Base-by-base conservation (phyloP, 306 rosid genomes). In the Pyrus bretschneideri region DNA sequence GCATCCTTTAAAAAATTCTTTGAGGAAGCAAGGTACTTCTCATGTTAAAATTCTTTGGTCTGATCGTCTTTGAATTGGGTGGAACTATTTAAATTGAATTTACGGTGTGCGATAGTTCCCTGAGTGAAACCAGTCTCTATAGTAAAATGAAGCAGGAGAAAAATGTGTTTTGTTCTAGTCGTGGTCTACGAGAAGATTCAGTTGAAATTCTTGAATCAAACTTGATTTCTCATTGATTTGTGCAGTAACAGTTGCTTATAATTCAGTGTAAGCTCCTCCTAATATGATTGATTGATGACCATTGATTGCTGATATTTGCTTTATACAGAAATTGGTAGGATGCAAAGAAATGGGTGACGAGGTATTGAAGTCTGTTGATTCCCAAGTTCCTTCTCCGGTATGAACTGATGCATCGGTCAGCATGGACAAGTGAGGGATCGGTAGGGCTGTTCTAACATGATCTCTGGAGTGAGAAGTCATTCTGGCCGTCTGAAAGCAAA, bases 271-370 rank as follows among this genome's bases (percentile, higher is more conserved):
- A 6, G 51, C 29, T 10, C 30, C 4, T 30, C 42, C 21, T 19
- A 11, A 62, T n/a, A 31, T 66, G 21, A 29, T 29, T 29, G 30
- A 29, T 29, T 29, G 30, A 29, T 29, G 30, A 33, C 5, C 5
- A 30, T n/a, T 60, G 65, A 25, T 38, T 11, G 57, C 67, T 46
- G 3, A 71, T 38, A 60, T 57, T 29, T 54, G 60, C 78, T 69
- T 55, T 55, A 46, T 83, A 80, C 96, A 93, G 98, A 89, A 91
- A 73, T 83, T 91, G 77, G 95, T 91, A 11, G 96, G 98, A 62
- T 93, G 98, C 89, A 93, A 87, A 75, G 87, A 87, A 78, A 78
- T 90, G 66, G 95, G 98, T 10, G 96, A 90, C 79, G 96, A 91
- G 88, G 89, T 93, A 25, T 25, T 25, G 27, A 25, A 86, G 88